These are phyloP conservation scores for Paramecium biaurelia DNA, from an alignment of 73 alveolate species.

Conservation along the genomic window DNA sequence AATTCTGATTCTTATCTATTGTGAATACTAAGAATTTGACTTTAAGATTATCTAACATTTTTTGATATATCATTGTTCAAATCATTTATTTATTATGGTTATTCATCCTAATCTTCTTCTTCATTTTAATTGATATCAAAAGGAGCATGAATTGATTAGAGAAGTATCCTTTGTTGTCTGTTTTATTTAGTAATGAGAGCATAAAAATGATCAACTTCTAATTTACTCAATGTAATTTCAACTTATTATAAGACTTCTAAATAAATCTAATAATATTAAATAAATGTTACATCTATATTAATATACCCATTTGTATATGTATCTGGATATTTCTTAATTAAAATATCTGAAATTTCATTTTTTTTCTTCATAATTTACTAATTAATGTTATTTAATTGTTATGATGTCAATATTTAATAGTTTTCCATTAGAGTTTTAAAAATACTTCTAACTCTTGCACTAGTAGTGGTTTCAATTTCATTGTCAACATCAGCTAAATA, in stretches of 20 bases:
- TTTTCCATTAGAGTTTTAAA: slow-evolving; percentile 16
- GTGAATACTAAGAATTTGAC: background rate
- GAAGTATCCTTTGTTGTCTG: background rate
- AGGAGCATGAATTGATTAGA: background rate
- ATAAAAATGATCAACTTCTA: background rate
- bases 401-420: background rate
- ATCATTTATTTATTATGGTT: background rate
- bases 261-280: background rate
- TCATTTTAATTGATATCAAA: background rate
- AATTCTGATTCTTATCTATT: background rate
- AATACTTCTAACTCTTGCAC: background rate
- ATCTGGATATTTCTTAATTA: background rate
- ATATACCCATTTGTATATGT: background rate
- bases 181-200: background rate
- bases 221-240: background rate
- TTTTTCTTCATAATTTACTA: background rate
- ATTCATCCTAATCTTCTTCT: background rate
- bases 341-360: background rate
- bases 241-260: background rate
- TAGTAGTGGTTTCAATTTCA: background rate
- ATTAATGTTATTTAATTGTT: background rate
- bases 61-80: background rate
- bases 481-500: slow-evolving; percentile 7
- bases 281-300: background rate
- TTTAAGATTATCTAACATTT: background rate